These are phyloP conservation scores for Apophysomyces trapeziformis DNA, from an alignment of 371 early-diverging fungal species.

Conservation along the genomic window DNA sequence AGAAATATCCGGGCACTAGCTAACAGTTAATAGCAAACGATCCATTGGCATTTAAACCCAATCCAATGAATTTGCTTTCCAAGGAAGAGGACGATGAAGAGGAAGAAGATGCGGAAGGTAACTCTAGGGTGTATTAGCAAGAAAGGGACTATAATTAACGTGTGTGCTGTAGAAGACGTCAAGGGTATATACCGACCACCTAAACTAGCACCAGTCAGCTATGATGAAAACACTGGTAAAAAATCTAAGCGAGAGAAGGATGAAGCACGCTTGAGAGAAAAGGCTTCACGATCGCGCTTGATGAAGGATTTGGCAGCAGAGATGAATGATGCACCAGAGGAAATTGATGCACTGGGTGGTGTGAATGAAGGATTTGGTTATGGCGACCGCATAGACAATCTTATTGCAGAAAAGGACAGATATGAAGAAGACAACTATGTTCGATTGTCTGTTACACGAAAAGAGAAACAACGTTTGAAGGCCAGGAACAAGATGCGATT, in stretches of 20 bases:
- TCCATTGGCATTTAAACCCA: constrained; percentile 88
- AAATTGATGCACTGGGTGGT: constrained; percentile 70
- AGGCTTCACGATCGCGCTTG: constrained; percentile 85
- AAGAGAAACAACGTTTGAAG: constrained; percentile 73
- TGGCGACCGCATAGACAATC: constrained; percentile 57
- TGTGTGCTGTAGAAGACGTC: constrained; percentile 8
- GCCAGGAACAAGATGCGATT: constrained; percentile 65
- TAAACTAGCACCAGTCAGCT: constrained; percentile 86
- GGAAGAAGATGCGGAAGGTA: constrained; percentile 29
- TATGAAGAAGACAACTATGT: constrained; percentile 94
- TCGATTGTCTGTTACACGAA: constrained; percentile 75
- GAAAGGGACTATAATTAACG: neutral
- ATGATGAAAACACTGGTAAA: constrained; percentile 68
- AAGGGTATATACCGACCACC: constrained; percentile 84
- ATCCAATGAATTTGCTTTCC: constrained; percentile 71
- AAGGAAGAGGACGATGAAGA: constrained; percentile 53
- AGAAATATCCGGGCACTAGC: constrained; percentile 13
- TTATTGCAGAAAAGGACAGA: constrained; percentile 67
- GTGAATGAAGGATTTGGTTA: constrained; percentile 61
- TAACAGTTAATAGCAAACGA: constrained; percentile 50
- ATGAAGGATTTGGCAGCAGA: constrained; percentile 86
- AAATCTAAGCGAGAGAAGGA: constrained; percentile 63
- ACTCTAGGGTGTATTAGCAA: neutral
- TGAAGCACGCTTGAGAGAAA: constrained; percentile 67
- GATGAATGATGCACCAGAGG: constrained; percentile 90